Conservation (phyloP, 2,329 filamentous ascomycete genomes). For the Phialophora chinensis region DNA sequence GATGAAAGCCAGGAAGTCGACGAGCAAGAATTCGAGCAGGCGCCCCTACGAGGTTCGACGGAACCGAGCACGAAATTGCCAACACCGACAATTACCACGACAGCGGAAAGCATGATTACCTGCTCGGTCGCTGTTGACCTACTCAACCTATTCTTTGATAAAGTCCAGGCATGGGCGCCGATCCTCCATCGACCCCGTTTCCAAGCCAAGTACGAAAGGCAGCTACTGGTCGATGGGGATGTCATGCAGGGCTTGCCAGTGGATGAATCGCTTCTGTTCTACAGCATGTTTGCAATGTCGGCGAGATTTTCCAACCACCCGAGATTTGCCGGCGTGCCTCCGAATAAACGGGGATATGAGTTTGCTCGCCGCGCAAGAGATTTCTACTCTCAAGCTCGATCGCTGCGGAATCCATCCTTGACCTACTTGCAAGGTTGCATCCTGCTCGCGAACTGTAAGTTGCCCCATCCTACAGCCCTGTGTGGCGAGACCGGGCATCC, state of each 20-base stretch:
- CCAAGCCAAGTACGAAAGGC: conserved; percentile 25
- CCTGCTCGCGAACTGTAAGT: conserved; percentile 24
- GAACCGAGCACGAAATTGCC: conserved; percentile 11
- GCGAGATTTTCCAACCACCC: conserved; percentile 33
- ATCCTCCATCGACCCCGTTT: conserved; percentile 91
- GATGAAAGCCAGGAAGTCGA: conserved; percentile 16
- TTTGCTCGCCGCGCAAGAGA: conserved; percentile 28
- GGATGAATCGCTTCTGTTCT: conserved; percentile 30
- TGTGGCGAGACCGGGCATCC: background rate
- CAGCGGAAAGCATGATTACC: conserved; percentile 11
- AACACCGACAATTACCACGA: conserved; percentile 2
- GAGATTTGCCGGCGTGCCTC: conserved; percentile 16
- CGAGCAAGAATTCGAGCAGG: conserved; percentile 6
- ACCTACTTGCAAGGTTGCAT: conserved; percentile 34
- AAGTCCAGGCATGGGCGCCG: conserved; percentile 81
- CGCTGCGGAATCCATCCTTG: conserved; percentile 20
- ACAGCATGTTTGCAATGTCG: conserved; percentile 34
- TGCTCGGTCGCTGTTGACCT: conserved; percentile 71
- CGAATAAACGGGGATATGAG: conserved; percentile 25
- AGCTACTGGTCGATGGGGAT: conserved; percentile 25
- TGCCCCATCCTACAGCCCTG: background rate
- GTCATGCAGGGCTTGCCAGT: conserved; percentile 26
- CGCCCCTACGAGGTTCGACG: background rate
- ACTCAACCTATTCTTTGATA: conserved; percentile 87
- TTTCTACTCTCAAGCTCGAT: conserved; percentile 24